Base-by-base conservation (phyloP, 2,329 filamentous ascomycete species). In the Podosphaera xanthii region DNA sequence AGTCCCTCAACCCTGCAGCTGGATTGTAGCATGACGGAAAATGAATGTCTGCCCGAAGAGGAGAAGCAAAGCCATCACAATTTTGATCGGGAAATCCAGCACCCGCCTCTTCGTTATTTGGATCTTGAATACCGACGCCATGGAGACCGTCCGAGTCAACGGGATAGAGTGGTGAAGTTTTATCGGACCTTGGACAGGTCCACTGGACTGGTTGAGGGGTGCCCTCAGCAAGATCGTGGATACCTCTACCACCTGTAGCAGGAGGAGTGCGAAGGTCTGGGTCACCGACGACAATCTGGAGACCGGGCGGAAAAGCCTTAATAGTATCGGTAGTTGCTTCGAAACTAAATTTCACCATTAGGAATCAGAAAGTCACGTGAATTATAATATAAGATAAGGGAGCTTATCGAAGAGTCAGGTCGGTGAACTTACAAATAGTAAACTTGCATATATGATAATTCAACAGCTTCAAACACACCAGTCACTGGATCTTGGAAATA, bases 11-110 rank as follows among this genome's bases (percentile, higher is more conserved):
- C 12, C 62, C 64, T 30, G 59, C 81, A 64, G 80, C 76, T 57
- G 87, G 87, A 66, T 92, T 86, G 82, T 87, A 92, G 78, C 88
- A 94, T 2, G 85, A 90, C 1, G 87, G 87, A 73, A 94, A 94
- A 77, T 87, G 86, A 62, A 94, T 72, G 71, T 94, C 89, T 52
- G 90, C 75, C 59, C 89, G 84, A 56, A 94, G 75, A 61, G 81
- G 80, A 58, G 81, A 82, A 63, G 74, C 75, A 59, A 71, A 74
- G 58, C 78, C 77, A 65, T 84, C 80, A 68, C 86, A 89, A 66
- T 82, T 77, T 68, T 78, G 75, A 67, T 82, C 76, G 35, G 86
- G 86, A 68, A 92, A 84, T n/a, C 79, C 81, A 22, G 76, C 73
- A 62, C 81, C 81, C 52, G 76, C 72, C 56, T 77, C 78, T 64